A percentile compares a stretch with the other conserved stretches of the same genome.
Conservation (phyloP, 192 early-diverging fungal species). For the Coemansia sp. region DNA sequence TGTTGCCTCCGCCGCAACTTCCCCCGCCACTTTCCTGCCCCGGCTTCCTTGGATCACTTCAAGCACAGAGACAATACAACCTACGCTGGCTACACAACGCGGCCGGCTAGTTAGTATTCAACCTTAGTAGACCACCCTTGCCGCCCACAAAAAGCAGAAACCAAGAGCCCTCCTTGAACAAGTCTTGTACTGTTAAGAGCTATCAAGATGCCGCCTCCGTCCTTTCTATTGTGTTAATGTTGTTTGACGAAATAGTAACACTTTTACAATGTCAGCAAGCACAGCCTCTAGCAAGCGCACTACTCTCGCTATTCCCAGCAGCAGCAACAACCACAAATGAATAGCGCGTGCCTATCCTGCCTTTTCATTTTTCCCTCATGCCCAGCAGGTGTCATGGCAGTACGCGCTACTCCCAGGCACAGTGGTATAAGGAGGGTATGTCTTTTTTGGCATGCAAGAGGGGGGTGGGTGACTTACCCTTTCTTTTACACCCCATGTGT, state of each 20-base stretch:
- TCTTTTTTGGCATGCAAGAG: neutral
- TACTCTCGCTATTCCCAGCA: neutral
- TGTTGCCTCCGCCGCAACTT: neutral
- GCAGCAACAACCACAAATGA: neutral
- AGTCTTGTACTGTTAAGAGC: neutral
- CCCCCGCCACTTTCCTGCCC: neutral
- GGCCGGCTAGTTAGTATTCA: neutral
- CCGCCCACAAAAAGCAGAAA: neutral
- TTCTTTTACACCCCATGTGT: neutral
- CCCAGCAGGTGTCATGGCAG: neutral
- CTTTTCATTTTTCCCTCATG: neutral
- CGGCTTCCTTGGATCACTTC: neutral
- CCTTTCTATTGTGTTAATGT: neutral
- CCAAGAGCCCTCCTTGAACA: neutral
- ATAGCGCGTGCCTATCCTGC: neutral
- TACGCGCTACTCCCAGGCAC: neutral
- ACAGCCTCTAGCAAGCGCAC: neutral
- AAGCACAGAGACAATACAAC: neutral
- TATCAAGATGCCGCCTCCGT: neutral
- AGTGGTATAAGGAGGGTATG: neutral
- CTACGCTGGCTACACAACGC: neutral
- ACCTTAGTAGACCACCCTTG: neutral
- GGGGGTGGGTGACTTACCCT: conserved; percentile 4
- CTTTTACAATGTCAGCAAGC: neutral
- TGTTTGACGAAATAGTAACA: neutral